A percentile compares a stretch with the other conserved stretches of the same genome.
Evolutionary conservation across 139 green algal genomes (phyloP).

Genomic region (Edaphochlamys debaryana): DNA sequence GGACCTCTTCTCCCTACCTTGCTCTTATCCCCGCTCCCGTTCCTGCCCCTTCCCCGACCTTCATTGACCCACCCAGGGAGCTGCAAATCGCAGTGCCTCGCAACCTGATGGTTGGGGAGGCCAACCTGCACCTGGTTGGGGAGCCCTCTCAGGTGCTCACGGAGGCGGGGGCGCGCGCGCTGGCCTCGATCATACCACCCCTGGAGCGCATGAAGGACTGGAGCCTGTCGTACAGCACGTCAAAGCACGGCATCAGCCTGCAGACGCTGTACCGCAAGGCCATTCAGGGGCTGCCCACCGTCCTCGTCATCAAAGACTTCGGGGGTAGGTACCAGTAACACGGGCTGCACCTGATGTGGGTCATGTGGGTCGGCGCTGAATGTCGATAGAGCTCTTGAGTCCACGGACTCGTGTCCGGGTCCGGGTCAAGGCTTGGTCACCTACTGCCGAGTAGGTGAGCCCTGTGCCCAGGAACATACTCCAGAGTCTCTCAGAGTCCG

Average conservation of each 20-base stretch:
- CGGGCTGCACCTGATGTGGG: neutral
- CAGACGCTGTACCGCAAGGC: constrained; percentile 70
- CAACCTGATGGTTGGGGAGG: constrained; percentile 23
- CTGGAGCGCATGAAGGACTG: constrained; percentile 47
- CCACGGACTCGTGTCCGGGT: too few relatives aligned
- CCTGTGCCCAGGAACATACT: too few relatives aligned
- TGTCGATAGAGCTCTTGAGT: too few relatives aligned
- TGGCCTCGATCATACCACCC: constrained; percentile 38
- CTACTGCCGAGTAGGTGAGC: too few relatives aligned
- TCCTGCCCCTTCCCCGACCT: too few relatives aligned
- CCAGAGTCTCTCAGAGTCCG: too few relatives aligned
- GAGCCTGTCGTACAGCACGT: constrained; percentile 45
- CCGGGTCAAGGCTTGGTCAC: too few relatives aligned
- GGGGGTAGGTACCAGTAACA: constrained; percentile 15
- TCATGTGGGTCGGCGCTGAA: too few relatives aligned
- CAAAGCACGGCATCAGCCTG: constrained; percentile 74
- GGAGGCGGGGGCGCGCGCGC: neutral
- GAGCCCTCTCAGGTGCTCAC: constrained; percentile 29
- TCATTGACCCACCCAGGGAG: neutral
- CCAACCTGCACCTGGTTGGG: constrained; percentile 2
- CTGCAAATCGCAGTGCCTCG: constrained; percentile 22
- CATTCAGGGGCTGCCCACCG: constrained; percentile 19
- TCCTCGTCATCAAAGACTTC: constrained; percentile 60
- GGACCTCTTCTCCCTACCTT: too few relatives aligned
- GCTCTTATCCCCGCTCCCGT: neutral